Percentiles rank a stretch among this genome's conserved stretches.
Evolutionary conservation across 495 filamentous ascomycete genomes (phyloP).

Genomic region (Astrothelium macrocarpum): DNA sequence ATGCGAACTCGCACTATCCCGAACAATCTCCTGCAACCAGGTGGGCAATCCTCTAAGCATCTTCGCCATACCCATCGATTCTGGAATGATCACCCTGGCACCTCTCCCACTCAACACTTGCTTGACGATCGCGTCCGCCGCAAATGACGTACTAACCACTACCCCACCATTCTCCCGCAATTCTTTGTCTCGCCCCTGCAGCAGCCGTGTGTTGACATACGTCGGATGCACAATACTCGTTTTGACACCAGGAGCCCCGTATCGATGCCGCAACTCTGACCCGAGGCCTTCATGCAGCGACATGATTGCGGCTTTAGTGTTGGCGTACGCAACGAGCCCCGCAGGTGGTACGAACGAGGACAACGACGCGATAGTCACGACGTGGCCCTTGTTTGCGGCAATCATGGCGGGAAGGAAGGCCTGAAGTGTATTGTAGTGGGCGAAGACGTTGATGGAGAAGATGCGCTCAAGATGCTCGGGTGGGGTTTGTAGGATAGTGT

Average conservation of each 20-base stretch:
- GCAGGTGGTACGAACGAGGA: conserved; percentile 43
- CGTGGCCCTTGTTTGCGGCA: conserved; percentile 48
- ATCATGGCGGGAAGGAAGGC: conserved; percentile 56
- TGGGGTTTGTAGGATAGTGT: conserved; percentile 39
- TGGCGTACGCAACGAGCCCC: conserved; percentile 45
- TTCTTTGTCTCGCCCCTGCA: conserved; percentile 11
- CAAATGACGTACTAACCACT: conserved; percentile 18
- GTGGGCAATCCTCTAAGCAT: conserved; percentile 12
- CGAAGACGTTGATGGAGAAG: conserved; percentile 52
- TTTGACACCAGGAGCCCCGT: conserved; percentile 27
- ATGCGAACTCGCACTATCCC: not conserved
- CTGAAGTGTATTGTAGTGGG: conserved; percentile 48
- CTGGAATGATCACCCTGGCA: conserved; percentile 20
- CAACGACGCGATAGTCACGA: conserved; percentile 48
- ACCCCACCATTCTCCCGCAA: conserved; percentile 10
- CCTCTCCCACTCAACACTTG: conserved; percentile 21
- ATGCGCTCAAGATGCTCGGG: conserved; percentile 40
- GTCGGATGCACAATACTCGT: conserved; percentile 32
- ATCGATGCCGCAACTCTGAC: conserved; percentile 28
- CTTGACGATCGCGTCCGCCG: conserved; percentile 22
- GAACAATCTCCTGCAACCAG: conserved; percentile 18
- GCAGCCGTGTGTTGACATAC: conserved; percentile 26
- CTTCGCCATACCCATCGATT: not conserved
- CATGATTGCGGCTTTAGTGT: conserved; percentile 47
- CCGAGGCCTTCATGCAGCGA: conserved; percentile 41